Evolutionary conservation across 768 basidiomycete species (phyloP), one percentile per base, ranked within the genome.

Genomic region (Trametes cingulata): DNA sequence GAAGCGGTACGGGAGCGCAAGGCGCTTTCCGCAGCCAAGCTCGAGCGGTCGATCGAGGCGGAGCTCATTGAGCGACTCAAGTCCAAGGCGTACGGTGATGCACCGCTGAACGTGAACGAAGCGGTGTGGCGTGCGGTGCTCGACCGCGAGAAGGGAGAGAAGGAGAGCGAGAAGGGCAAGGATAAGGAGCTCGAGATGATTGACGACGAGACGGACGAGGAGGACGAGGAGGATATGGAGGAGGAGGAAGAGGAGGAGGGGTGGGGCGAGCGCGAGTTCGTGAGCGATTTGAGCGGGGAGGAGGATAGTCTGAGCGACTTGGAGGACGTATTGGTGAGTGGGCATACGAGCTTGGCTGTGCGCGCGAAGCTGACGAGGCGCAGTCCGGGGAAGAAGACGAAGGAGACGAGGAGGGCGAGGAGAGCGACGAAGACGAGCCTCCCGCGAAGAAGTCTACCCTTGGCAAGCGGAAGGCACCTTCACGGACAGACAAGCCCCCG

Each of bases 91-190:
- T 98, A 99, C 70, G 96, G 97, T 42, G 96, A 98, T 69, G 90
- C 91, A 35, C 97, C 97, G 13, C 82, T 99, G 43, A 98, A 99
- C 73, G 95, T 99, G 58, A 98, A 99, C 74, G 97, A 99, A 76
- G 87, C 80, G 41, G 95, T 98, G 9, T 98, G 97, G 97, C 85
- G 87, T 64, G 87, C 91, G 2, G 88, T 99, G 52, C 77, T 98
- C 41, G 93, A 97, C 69, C 81, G 86, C 47, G 94, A 97, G 70
- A 70, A 72, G 64, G 71, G 76, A 67, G 82, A 84, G 66, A 55
- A 55, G 48, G 77, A 76, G 35, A 78, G 72, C 24, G 76, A 74
- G 43, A 74, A 76, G 60, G 73, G 60, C 8, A 72, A 75, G 41
- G 78, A 77, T 56, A 74, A 78, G 85, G 79, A 78, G 52, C 68